Evolutionary conservation across 2,329 filamentous ascomycete species (phyloP).

Genomic region (Aspergillus thermomutatus): DNA sequence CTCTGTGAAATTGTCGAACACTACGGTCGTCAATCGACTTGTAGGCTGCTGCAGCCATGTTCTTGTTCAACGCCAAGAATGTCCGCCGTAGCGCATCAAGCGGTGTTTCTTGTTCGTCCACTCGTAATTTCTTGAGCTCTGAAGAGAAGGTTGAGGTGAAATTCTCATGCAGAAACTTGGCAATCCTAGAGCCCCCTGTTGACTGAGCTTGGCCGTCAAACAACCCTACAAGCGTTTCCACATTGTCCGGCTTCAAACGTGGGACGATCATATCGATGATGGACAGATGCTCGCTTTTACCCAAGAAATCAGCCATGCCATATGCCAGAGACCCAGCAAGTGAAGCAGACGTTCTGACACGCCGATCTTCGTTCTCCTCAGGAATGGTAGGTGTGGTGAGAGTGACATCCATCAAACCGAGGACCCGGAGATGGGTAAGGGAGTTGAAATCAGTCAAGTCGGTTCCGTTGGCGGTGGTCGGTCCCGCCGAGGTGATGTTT

Average conservation of each 20-base stretch:
- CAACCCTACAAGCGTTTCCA: slow-evolving; percentile 86
- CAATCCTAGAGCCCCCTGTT: slow-evolving; percentile 88
- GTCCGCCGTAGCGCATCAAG: slow-evolving; percentile 79
- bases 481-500: slow-evolving; percentile 54
- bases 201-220: slow-evolving; percentile 93
- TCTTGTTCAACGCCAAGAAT: slow-evolving; percentile 89
- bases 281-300: slow-evolving; percentile 89
- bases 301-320: slow-evolving; percentile 94
- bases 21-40: slow-evolving; percentile 74
- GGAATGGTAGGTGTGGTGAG: slow-evolving; percentile 89
- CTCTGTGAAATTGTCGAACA: slow-evolving; percentile 59
- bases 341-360: slow-evolving; percentile 95
- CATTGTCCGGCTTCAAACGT: slow-evolving; percentile 82
- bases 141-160: slow-evolving; percentile 80
- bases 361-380: slow-evolving; percentile 89
- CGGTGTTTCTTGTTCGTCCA: slow-evolving; percentile 67
- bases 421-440: slow-evolving; percentile 75
- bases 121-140: slow-evolving; percentile 73
- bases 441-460: slow-evolving; percentile 88
- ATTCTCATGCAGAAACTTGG: slow-evolving; percentile 94
- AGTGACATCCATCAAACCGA: slow-evolving; percentile 97
- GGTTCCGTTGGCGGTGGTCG: slow-evolving; percentile 54
- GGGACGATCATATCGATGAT: slow-evolving; percentile 95
- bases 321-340: slow-evolving; percentile 87
- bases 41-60: slow-evolving; percentile 79